A percentile compares a stretch with the other conserved stretches of the same genome.
Evolutionary conservation across 2,329 filamentous ascomycete species (phyloP).

Genomic region (Bipolaris oryzae): DNA sequence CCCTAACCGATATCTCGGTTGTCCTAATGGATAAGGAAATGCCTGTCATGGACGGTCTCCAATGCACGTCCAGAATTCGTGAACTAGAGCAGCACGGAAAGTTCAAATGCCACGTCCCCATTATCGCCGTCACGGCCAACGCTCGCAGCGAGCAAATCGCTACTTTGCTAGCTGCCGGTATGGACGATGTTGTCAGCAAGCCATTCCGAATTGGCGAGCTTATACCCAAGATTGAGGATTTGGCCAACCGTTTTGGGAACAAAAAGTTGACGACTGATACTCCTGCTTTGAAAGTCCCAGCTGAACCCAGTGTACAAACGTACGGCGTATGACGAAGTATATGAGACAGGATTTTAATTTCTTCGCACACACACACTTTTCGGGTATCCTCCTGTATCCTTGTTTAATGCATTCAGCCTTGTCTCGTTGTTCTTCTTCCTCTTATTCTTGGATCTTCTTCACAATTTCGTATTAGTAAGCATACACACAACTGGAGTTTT

Average conservation of each 20-base stretch:
- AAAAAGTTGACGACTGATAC: not conserved
- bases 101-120: constrained; percentile 46
- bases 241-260: constrained; percentile 38
- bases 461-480: no score
- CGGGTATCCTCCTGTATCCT: no score
- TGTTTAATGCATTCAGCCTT: no score
- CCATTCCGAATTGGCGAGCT: constrained; percentile 59
- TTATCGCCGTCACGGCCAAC: constrained; percentile 52
- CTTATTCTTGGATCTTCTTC: no score
- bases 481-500: no score
- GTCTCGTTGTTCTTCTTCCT: no score
- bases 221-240: constrained; percentile 58
- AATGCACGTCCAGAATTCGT: constrained; percentile 47
- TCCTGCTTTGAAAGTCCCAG: not conserved
- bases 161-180: constrained; percentile 46
- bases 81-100: constrained; percentile 45
- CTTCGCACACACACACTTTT: no score
- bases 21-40: constrained; percentile 51
- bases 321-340: constrained; percentile 6
- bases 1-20: constrained; percentile 34
- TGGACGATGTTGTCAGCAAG: constrained; percentile 59
- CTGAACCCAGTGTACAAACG: not conserved
- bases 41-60: constrained; percentile 51
- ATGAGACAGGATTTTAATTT: not conserved
- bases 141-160: constrained; percentile 50